Base-by-base conservation (phyloP, 2,329 filamentous ascomycete genomes). In the Botrytis sinoallii region DNA sequence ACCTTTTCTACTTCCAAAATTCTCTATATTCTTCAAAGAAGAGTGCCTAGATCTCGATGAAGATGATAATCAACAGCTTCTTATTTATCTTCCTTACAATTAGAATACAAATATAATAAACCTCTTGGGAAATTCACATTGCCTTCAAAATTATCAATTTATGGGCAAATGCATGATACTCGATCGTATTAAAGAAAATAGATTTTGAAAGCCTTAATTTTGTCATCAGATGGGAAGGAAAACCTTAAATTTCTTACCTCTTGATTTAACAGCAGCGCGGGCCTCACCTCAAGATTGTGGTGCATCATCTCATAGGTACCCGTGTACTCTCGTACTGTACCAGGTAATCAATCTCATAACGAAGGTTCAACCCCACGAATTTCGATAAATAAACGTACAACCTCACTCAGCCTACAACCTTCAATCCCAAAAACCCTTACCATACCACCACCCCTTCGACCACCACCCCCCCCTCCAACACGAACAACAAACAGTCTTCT, bases 341-440 rank as follows among this genome's bases (percentile, higher is more conserved):
- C 10, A 29, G 52, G n/a, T 57, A 57, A 57, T 57, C 52, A 29
- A 29, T 57, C 52, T 57, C 38, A 69, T 32, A 42, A 66, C 64
- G 64, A 66, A 66, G 64, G 64, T 57, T 57, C 52, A 66, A 69
- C 48, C 66, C 66, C 66, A 68, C 65, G 65, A 68, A 68, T 57
- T 64, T 68, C 65, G n/a, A 42, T 65, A 65, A 57, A 69, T 59
- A 69, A 69, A 69, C 66, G 52, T 69, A 69, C 66, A 69, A 69
- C 66, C 66, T 57, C 63, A 32, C n/a, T 46, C 66, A 57, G 48
- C 66, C 66, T 57, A 44, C 38, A 57, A 68, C 65, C 29, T 46
- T 66, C 29, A 25, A 63, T 40, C 60, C 52, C 52, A 55, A 55
- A 55, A 55, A 44, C n/a, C 61, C 40, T 64, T 29, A 29, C 25